phyloP scores from a whole-genome alignment of 1,284 basidiomycete species.

The Agaricales sp. region DNA sequence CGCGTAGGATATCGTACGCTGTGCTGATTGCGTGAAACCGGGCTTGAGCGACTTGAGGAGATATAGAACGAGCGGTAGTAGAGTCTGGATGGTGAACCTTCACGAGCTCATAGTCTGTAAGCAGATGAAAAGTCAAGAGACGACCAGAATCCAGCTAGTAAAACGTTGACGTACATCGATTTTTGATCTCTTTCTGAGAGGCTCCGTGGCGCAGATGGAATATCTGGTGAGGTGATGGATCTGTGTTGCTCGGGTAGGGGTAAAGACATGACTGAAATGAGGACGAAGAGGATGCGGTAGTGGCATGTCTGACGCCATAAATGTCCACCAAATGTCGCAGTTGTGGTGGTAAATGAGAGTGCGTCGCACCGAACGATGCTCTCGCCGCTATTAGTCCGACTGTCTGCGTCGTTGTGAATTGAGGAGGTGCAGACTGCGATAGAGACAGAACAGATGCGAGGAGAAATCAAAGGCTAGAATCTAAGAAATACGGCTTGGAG shows the following conservation, averaged over 20 bases:
- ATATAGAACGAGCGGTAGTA: slow-evolving; percentile 31
- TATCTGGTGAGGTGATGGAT: slow-evolving; percentile 58
- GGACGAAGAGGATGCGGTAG: neutral
- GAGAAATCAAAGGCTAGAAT: too few relatives aligned
- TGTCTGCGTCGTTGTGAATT: too few relatives aligned
- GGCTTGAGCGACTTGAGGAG: slow-evolving; percentile 37
- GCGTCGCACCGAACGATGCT: neutral
- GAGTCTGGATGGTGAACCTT: slow-evolving; percentile 65
- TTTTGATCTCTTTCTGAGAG: slow-evolving; percentile 48
- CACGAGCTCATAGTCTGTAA: slow-evolving; percentile 60
- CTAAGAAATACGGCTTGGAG: too few relatives aligned
- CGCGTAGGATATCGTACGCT: slow-evolving; percentile 49
- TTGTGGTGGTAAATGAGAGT: neutral
- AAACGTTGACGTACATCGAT: slow-evolving; percentile 39
- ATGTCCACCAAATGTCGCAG: neutral
- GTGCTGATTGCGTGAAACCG: slow-evolving; percentile 52
- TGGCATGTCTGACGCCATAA: neutral
- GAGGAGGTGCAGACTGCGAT: too few relatives aligned
- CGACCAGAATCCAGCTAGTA: neutral
- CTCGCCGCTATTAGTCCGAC: neutral
- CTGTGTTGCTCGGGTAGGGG: slow-evolving; percentile 42
- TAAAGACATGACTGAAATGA: too few relatives aligned
- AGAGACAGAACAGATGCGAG: too few relatives aligned
- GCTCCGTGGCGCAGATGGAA: slow-evolving; percentile 53
- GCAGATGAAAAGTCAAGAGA: slow-evolving; percentile 4